phyloP scores from a whole-genome alignment of 2,329 filamentous ascomycete genomes.

The Didymella lethalis region DNA sequence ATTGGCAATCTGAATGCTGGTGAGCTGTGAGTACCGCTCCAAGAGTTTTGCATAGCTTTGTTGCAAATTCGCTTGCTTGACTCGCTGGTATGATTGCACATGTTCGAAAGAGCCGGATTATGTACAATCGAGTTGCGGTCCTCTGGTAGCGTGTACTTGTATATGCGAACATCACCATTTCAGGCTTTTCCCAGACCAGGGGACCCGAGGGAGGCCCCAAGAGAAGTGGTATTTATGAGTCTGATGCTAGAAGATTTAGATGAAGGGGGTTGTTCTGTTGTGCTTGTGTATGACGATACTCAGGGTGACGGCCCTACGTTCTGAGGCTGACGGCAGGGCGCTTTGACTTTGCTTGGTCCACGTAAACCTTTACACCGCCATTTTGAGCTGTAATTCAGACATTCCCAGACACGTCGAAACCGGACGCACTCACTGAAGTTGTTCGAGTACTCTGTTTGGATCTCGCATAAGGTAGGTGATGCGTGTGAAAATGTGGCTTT shows the following conservation, averaged over 20 bases:
- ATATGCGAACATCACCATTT: background rate
- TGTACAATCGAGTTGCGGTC: background rate
- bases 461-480: background rate
- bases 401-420: background rate
- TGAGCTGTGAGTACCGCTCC: background rate
- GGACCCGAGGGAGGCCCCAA: background rate
- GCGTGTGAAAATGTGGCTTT: background rate
- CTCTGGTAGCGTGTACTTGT: background rate
- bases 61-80: too few species aligned
- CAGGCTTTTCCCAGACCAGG: background rate
- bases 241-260: background rate
- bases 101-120: background rate
- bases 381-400: constrained; percentile 1
- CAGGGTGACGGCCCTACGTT: constrained; percentile 8
- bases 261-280: background rate
- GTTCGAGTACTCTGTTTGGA: background rate
- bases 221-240: constrained; percentile 1
- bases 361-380: constrained; percentile 22
- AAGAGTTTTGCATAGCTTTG: background rate
- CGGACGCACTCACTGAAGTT: background rate
- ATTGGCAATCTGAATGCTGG: background rate
- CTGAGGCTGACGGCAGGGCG: constrained; percentile 19
- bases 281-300: constrained; percentile 13
- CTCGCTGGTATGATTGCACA: background rate
- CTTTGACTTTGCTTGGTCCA: constrained; percentile 14